phyloP scores from a whole-genome alignment of 768 basidiomycete species.

The Lentinula sp. region DNA sequence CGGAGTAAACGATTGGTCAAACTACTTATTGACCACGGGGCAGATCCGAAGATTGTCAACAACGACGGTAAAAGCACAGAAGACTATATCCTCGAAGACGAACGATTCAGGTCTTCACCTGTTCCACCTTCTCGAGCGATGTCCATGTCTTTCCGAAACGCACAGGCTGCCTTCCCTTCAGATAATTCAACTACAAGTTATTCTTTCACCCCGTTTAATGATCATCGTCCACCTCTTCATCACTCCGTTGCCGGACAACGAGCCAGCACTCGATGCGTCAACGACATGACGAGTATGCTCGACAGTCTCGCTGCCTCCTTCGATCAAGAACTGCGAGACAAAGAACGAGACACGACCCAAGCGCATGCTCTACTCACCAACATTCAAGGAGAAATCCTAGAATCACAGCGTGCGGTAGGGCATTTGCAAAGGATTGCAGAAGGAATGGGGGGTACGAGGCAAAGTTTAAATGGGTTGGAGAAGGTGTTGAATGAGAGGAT shows the following conservation, averaged over 20 bases:
- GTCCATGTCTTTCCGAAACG: conserved; percentile 69
- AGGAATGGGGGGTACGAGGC: conserved; percentile 54
- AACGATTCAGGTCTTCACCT: conserved; percentile 91
- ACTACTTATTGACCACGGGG: conserved; percentile 91
- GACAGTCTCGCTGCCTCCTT: conserved; percentile 85
- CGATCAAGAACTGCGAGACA: conserved; percentile 86
- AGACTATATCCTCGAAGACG: conserved; percentile 98
- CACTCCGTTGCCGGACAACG: conserved; percentile 81
- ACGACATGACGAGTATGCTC: conserved; percentile 81
- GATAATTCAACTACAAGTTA: conserved; percentile 31
- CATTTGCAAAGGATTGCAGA: conserved; percentile 69
- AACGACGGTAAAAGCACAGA: conserved; percentile 95
- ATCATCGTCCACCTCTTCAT: conserved; percentile 71
- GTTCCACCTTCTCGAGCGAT: conserved; percentile 62
- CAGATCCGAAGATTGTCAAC: conserved; percentile 92
- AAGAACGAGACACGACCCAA: conserved; percentile 87
- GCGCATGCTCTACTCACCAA: conserved; percentile 81
- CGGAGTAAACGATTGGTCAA: conserved; percentile 94
- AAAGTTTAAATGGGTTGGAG: conserved; percentile 56
- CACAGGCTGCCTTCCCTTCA: conserved; percentile 54
- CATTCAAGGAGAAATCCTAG: conserved; percentile 86
- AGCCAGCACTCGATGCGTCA: conserved; percentile 78
- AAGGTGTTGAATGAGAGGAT: conserved; percentile 65
- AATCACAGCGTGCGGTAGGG: conserved; percentile 69
- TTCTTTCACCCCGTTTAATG: conserved; percentile 43